Evolutionary conservation across 2,329 filamentous ascomycete genomes (phyloP).

Genomic region (Colletotrichum sp.): DNA sequence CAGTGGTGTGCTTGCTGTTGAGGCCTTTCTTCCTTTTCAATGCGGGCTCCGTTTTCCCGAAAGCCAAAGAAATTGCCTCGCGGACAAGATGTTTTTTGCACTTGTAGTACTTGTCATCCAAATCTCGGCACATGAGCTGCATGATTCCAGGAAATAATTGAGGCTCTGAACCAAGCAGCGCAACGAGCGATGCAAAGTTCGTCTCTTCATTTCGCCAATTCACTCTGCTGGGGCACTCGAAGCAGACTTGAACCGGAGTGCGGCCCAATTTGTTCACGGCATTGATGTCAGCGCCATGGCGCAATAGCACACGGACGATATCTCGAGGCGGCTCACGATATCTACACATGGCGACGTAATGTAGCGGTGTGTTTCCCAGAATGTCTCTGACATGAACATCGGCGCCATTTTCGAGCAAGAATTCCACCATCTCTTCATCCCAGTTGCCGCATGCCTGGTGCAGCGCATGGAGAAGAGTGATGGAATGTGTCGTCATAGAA

Average conservation of each 20-base stretch:
- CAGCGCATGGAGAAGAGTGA: neutral
- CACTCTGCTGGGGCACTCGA: no score
- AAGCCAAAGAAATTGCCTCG: no score
- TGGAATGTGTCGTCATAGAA: neutral
- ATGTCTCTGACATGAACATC: rapidly evolving
- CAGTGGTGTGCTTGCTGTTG: no score
- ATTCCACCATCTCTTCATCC: neutral
- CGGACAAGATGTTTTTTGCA: no score
- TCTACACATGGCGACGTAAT: neutral
- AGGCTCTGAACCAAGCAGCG: no score
- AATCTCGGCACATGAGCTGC: no score
- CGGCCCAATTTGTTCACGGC: neutral
- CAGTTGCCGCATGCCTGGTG: neutral
- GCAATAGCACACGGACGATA: neutral
- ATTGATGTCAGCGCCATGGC: neutral
- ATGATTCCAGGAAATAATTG: no score
- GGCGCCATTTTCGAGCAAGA: neutral
- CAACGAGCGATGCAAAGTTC: no score
- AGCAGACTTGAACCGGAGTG: neutral
- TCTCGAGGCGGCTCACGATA: neutral
- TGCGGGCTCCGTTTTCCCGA: no score
- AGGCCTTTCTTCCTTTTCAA: rapidly evolving
- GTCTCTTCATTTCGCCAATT: no score
- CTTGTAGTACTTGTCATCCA: no score
- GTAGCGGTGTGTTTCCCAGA: neutral